A percentile compares a stretch with the other conserved stretches of the same genome.
Evolutionary conservation across 805 yeast genomes (phyloP).

Genomic region (Metschnikowia orientalis): DNA sequence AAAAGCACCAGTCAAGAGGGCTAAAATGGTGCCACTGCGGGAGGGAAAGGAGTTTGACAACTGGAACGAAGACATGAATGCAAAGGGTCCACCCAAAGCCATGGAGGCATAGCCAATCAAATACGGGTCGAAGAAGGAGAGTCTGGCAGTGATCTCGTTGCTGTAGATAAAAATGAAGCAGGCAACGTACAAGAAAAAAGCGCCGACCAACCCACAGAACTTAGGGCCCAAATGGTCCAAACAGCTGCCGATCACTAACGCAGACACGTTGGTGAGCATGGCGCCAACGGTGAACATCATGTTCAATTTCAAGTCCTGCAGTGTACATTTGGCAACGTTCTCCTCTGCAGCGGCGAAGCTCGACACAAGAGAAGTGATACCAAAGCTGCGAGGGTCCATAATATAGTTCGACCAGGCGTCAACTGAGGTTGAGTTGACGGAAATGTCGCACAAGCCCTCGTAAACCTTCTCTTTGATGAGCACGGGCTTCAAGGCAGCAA

Average conservation of each 20-base stretch:
- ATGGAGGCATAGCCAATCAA: constrained; percentile 46
- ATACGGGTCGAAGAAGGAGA: constrained; percentile 44
- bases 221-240: constrained; percentile 51
- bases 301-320: constrained; percentile 52
- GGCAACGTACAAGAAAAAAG: constrained; percentile 42
- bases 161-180: constrained; percentile 45
- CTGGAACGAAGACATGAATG: constrained; percentile 53
- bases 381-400: constrained; percentile 12
- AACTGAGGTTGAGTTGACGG: constrained; percentile 12
- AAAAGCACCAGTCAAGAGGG: constrained; percentile 54
- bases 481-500: constrained; percentile 56
- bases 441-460: constrained; percentile 34
- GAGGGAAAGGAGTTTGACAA: constrained; percentile 54
- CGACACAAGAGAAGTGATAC: constrained; percentile 8
- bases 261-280: constrained; percentile 51
- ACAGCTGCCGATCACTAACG: constrained; percentile 46
- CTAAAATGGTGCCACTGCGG: constrained; percentile 48
- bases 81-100: constrained; percentile 59
- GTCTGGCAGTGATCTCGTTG: constrained; percentile 17
- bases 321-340: constrained; percentile 41
- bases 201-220: constrained; percentile 51
- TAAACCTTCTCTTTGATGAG: constrained; percentile 47
- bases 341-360: constrained; percentile 17
- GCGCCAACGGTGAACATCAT: constrained; percentile 59
- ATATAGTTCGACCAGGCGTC: constrained; percentile 12